Percentiles rank a stretch among this genome's conserved stretches.
phyloP scores from a whole-genome alignment of 164 flowering plant species.

The Dillenia suffruticosa region DNA sequence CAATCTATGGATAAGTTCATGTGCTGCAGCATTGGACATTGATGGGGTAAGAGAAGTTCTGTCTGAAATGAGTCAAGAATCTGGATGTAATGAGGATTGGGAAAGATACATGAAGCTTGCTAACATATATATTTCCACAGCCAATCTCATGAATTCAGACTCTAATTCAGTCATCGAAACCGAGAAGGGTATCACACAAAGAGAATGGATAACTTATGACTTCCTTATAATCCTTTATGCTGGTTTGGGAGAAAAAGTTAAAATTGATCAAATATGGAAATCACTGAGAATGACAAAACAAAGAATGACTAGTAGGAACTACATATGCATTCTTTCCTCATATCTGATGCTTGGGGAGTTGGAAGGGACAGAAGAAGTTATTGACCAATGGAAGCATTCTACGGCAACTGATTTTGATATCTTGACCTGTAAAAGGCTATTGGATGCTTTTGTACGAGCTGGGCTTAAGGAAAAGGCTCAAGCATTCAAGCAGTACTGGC shows the following conservation, averaged over 20 bases:
- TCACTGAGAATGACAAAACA: constrained; percentile 65
- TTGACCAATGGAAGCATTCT: constrained; percentile 78
- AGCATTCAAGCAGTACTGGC: constrained; percentile 29
- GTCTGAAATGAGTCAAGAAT: constrained; percentile 53
- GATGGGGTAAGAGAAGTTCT: constrained; percentile 55
- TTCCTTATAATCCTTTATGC: constrained; percentile 70
- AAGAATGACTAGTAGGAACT: constrained; percentile 74
- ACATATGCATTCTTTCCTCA: constrained; percentile 56
- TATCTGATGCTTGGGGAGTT: constrained; percentile 70
- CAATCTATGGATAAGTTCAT: constrained; percentile 85
- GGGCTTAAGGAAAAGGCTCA: constrained; percentile 49
- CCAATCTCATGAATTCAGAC: constrained; percentile 43
- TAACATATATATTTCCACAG: constrained; percentile 46
- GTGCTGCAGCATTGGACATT: constrained; percentile 65
- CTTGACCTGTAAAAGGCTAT: constrained; percentile 43
- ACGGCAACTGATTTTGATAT: constrained; percentile 44
- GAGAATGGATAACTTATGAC: constrained; percentile 89
- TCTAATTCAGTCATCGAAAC: constrained; percentile 45
- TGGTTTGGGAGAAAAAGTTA: constrained; percentile 62
- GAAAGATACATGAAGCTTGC: constrained; percentile 50
- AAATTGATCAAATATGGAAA: constrained; percentile 73
- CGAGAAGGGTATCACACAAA: constrained; percentile 55
- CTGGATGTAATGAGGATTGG: constrained; percentile 55
- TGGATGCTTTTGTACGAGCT: constrained; percentile 40
- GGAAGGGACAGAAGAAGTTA: constrained; percentile 60